Evolutionary conservation across 441 rosid genomes (phyloP).

Genomic region (Adansonia madagascariensis): DNA sequence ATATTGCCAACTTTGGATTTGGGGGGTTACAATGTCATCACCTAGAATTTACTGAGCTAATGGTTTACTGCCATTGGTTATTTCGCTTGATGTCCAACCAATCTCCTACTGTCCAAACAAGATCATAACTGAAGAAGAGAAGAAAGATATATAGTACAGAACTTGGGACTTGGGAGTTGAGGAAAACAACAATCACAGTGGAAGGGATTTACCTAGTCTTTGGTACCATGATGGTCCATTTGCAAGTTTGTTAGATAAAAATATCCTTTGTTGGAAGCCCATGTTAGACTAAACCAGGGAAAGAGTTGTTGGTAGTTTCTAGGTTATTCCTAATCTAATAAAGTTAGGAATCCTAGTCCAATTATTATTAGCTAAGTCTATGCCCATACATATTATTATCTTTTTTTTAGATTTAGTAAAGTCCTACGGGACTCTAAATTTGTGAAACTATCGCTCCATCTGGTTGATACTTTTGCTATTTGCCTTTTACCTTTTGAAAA

Average conservation of each 20-base stretch:
- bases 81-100: neutral
- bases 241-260: neutral
- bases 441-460: neutral
- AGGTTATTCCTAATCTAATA: neutral
- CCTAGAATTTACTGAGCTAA: neutral
- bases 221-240: neutral
- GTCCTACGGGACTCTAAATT: neutral
- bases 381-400: neutral
- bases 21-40: neutral
- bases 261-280: neutral
- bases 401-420: neutral
- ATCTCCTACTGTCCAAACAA: neutral
- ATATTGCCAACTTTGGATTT: neutral
- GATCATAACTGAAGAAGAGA: neutral
- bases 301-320: neutral
- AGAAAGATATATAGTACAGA: neutral
- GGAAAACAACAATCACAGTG: neutral
- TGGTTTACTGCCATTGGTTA: neutral
- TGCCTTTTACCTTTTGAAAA: neutral
- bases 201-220: neutral
- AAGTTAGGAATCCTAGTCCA: neutral
- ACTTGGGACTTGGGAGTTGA: neutral
- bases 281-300: neutral
- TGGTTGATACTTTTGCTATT: neutral
- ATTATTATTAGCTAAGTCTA: neutral